Percentiles rank a stretch among this genome's conserved stretches.
Evolutionary conservation across 257 asterid genomes (phyloP).

Genomic region (Capsicum pubescens): DNA sequence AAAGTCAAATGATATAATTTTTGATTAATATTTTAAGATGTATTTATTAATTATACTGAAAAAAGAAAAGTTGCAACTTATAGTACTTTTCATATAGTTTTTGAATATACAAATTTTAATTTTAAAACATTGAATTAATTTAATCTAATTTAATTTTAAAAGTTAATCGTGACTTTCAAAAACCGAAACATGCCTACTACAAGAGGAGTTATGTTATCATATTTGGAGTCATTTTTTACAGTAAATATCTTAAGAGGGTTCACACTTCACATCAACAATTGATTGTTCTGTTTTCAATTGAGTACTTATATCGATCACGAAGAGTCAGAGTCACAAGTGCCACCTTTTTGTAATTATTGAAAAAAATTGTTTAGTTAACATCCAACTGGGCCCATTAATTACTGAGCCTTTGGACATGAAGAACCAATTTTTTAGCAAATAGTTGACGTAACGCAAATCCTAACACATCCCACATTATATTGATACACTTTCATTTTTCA

Average conservation of each 20-base stretch:
- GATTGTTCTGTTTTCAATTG: not conserved
- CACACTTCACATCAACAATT: not conserved
- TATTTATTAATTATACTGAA: too few relatives aligned
- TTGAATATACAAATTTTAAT: too few relatives aligned
- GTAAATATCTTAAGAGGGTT: not conserved
- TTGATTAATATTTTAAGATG: too few relatives aligned
- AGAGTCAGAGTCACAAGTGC: not conserved
- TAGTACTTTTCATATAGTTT: too few relatives aligned
- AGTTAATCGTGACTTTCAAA: too few relatives aligned
- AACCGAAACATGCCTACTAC: too few relatives aligned
- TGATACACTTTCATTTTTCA: not conserved
- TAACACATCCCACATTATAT: not conserved
- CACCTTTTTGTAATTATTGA: not conserved
- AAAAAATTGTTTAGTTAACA: not conserved
- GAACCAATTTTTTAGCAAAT: not conserved
- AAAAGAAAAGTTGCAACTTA: too few relatives aligned
- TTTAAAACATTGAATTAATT: too few relatives aligned
- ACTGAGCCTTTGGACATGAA: not conserved
- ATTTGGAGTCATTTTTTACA: not conserved
- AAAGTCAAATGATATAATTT: too few relatives aligned
- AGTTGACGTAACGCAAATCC: not conserved
- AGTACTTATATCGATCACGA: not conserved
- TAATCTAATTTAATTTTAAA: too few relatives aligned
- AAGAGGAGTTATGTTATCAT: not conserved
- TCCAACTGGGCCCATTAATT: not conserved